phyloP scores from a whole-genome alignment of 768 basidiomycete genomes.

The Trametes gibbosa region DNA sequence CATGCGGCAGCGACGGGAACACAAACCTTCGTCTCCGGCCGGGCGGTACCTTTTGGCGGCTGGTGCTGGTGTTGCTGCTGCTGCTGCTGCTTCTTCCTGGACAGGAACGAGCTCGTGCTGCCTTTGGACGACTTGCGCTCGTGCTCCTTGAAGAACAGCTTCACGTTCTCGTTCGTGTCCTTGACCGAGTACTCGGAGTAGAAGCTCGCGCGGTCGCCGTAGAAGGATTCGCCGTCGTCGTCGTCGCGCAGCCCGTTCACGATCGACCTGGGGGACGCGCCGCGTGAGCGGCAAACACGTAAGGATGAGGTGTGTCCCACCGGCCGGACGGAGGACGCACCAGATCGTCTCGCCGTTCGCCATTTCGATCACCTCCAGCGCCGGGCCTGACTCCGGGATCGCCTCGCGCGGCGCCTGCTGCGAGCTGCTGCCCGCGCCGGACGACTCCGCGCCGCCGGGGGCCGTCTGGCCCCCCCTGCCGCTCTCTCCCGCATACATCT shows the following conservation, averaged over 20 bases:
- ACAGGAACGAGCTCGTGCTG: conserved; percentile 55
- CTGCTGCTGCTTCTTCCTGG: conserved; percentile 50
- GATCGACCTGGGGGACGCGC: conserved; percentile 68
- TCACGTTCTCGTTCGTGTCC: conserved; percentile 56
- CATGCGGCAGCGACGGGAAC: not conserved
- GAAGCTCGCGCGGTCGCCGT: conserved; percentile 67
- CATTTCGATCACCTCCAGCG: conserved; percentile 76
- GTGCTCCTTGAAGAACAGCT: conserved; percentile 78
- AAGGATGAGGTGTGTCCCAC: not conserved
- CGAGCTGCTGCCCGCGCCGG: conserved; percentile 32
- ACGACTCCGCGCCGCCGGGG: conserved; percentile 26
- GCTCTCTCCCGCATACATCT: conserved; percentile 72
- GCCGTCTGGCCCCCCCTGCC: conserved; percentile 20
- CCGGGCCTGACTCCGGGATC: conserved; percentile 45
- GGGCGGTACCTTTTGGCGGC: conserved; percentile 44
- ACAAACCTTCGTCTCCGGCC: conserved; percentile 83
- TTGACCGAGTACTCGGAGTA: conserved; percentile 66
- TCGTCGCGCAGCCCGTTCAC: conserved; percentile 82
- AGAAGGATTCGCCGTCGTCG: conserved; percentile 69
- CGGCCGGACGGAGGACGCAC: conserved; percentile 49
- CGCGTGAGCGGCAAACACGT: conserved; percentile 9
- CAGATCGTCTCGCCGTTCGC: conserved; percentile 89
- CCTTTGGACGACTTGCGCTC: conserved; percentile 62
- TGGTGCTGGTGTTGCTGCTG: conserved; percentile 23
- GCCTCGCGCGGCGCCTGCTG: conserved; percentile 32